phyloP scores from a whole-genome alignment of 306 rosid genomes.

The Astragalus membranaceus region DNA sequence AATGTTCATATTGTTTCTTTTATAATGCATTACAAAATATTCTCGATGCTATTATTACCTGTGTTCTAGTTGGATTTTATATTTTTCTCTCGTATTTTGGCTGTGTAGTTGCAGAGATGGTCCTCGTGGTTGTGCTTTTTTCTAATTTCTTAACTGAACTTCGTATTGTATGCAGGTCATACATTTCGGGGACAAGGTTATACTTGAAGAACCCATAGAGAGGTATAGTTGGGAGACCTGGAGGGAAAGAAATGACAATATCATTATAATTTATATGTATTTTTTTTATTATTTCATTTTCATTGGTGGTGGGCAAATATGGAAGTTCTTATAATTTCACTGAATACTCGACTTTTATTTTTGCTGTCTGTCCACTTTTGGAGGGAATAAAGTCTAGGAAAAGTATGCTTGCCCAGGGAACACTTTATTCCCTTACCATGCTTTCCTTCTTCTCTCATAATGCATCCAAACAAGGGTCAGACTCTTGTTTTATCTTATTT shows the following conservation, averaged over 20 bases:
- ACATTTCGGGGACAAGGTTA: slow-evolving; percentile 81
- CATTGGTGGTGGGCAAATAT: slow-evolving; percentile 5
- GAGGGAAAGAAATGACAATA: neutral
- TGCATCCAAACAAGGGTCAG: slow-evolving; percentile 12
- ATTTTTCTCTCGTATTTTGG: neutral
- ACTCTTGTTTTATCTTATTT: neutral
- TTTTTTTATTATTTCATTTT: slow-evolving; percentile 3
- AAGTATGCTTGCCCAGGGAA: neutral
- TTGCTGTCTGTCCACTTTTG: slow-evolving; percentile 6
- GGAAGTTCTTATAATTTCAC: slow-evolving; percentile 1
- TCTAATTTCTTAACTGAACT: neutral
- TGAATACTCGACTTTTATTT: neutral
- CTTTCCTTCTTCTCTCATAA: neutral
- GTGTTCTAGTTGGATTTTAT: neutral
- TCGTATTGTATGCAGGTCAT: slow-evolving; percentile 41
- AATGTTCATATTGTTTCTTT: neutral
- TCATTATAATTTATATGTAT: neutral
- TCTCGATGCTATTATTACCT: neutral
- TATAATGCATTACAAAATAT: neutral
- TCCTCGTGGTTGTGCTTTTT: neutral
- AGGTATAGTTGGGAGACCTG: slow-evolving; percentile 37
- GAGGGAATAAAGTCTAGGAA: slow-evolving; percentile 2
- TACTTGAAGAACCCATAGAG: slow-evolving; percentile 84
- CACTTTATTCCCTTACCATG: neutral
- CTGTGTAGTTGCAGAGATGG: neutral